Base-by-base conservation (phyloP, 1,284 basidiomycete species). In the Marasmius sp. region DNA sequence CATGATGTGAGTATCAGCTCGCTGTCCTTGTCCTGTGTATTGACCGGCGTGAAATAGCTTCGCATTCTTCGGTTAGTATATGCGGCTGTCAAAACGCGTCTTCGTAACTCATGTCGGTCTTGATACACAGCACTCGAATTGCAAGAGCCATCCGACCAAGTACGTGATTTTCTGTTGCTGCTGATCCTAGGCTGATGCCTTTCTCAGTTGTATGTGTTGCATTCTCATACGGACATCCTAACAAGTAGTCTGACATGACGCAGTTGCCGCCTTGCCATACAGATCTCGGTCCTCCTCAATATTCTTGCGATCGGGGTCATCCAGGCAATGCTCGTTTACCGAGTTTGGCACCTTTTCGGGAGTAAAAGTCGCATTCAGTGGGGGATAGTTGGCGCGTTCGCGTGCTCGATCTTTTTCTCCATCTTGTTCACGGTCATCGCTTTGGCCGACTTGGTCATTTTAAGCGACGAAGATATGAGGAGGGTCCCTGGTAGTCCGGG, bases 281-380 rank as follows among this genome's bases (percentile, higher is more conserved):
- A 70, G 60, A 50, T 65, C 3, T 58, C 65, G 20, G 71, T 75
- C 61, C 34, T 72, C 37, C 45, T 66, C 16, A 69, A 69, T 51
- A 65, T 72, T n/a, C 33, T 72, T 45, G 69, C 72, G 8, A 66
- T 75, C 20, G 66, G 63, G 12, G 67, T 74, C 36, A 69, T 76
- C 27, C 75, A 76, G 70, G 77, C 72, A 22, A 77, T 77, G 53
- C 70, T 78, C 20, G 71, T 75, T 36, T 65, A 72, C 43, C 72
- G 77, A 34, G 70, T 77, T 20, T 78, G 75, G 75, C 75, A 76
- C 65, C 71, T 77, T 47, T 78, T 77, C 62, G 71, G 72, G 10
- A 66, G 67, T 27, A 69, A 68, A 36, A 68, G 61, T 38, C 8
- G 20, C 18, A 61, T 75, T 37, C 71, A 69, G 56, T 64, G 70